These are phyloP conservation scores for Lithohypha guttulata DNA, from an alignment of 2,329 filamentous ascomycete species.

Conservation along the genomic window DNA sequence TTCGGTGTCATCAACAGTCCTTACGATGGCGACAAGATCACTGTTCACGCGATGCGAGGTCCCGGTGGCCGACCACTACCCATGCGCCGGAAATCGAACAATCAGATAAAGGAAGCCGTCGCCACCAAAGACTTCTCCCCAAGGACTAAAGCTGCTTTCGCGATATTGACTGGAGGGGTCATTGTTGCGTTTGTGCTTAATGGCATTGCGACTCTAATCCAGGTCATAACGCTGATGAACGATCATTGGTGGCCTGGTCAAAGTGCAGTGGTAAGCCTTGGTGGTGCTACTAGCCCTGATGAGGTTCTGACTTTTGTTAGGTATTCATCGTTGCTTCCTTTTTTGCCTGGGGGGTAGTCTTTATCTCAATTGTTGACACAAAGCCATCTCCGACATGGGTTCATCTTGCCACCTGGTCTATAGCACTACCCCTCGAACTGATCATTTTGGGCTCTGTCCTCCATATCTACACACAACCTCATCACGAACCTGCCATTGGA, in stretches of 20 bases:
- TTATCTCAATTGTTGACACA: constrained; percentile 78
- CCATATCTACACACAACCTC: constrained; percentile 55
- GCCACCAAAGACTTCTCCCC: constrained; percentile 49
- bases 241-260: constrained; percentile 76
- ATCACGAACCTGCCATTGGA: constrained; percentile 51
- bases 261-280: constrained; percentile 55
- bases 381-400: constrained; percentile 68
- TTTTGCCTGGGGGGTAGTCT: constrained; percentile 76
- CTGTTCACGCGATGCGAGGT: constrained; percentile 38
- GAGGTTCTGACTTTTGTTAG: constrained; percentile 38
- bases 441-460: constrained; percentile 60
- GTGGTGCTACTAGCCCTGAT: constrained; percentile 7
- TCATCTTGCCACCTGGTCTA: constrained; percentile 68
- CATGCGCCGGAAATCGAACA: constrained; percentile 46
- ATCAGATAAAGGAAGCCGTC: constrained; percentile 37
- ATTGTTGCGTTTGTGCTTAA: constrained; percentile 67
- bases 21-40: constrained; percentile 32
- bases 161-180: constrained; percentile 60
- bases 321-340: constrained; percentile 76
- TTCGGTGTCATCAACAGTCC: constrained; percentile 48
- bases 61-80: constrained; percentile 83
- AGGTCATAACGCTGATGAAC: constrained; percentile 56
- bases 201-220: constrained; percentile 60
- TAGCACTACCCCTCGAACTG: constrained; percentile 62
- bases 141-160: constrained; percentile 61